A percentile compares a stretch with the other conserved stretches of the same genome.
phyloP scores from a whole-genome alignment of 768 basidiomycete genomes.

The Russula griseocarnosa region DNA sequence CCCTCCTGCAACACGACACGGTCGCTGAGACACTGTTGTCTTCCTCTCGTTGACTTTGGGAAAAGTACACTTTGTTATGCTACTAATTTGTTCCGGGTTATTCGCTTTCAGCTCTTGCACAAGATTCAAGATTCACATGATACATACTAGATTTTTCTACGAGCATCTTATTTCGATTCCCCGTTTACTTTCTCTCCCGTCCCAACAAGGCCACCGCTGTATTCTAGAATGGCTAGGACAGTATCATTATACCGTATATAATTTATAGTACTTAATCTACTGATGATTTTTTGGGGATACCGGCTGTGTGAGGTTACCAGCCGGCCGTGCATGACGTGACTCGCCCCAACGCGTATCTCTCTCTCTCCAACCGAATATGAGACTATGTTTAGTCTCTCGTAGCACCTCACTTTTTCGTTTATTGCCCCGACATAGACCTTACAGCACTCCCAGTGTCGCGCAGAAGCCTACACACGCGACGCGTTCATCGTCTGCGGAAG shows the following conservation, averaged over 20 bases:
- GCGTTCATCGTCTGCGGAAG: conserved; percentile 1
- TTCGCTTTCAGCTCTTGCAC: conserved; percentile 5
- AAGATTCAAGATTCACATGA: conserved; percentile 5
- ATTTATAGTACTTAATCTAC: conserved; percentile 8
- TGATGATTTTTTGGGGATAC: background rate
- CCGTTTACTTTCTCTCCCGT: background rate
- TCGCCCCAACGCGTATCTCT: too few relatives aligned
- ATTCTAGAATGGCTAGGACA: conserved; percentile 18
- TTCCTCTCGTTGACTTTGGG: background rate
- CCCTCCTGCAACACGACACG: conserved; percentile 25
- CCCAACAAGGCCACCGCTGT: conserved; percentile 4
- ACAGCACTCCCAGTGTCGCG: conserved; percentile 19
- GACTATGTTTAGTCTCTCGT: conserved; percentile 14
- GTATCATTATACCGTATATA: conserved; percentile 24
- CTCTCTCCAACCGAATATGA: conserved; percentile 14
- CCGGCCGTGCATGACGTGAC: too few relatives aligned
- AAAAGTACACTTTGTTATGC: conserved; percentile 22
- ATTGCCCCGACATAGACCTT: conserved; percentile 3
- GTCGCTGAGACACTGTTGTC: conserved; percentile 23
- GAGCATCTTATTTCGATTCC: background rate
- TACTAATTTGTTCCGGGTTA: conserved; percentile 6
- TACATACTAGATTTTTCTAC: conserved; percentile 10
- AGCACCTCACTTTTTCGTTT: conserved; percentile 10
- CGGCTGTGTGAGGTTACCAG: background rate
- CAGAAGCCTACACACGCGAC: conserved; percentile 18